Evolutionary conservation across 768 basidiomycete species (phyloP), one percentile per base, ranked within the genome.

Genomic region (Naganishia onofrii): DNA sequence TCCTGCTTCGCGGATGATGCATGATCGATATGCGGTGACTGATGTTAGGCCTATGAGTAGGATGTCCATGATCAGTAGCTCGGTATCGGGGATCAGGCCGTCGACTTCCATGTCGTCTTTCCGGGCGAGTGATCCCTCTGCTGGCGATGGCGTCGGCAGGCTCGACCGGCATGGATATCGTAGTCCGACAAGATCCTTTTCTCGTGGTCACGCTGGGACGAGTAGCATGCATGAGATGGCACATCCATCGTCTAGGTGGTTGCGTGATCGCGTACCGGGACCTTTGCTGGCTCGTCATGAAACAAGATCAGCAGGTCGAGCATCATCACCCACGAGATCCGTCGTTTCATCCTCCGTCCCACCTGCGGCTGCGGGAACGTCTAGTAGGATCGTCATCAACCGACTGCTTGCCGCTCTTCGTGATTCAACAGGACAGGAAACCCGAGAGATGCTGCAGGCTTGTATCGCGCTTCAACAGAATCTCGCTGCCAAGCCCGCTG

Each of bases 311-410:
- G 26, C 60, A 10, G 60, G 60, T 8, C 26, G 60, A 29, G 28
- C n/a, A 44, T 63, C 60, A 12, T 34, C 60, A 12, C 19, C 48
- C 21, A 44, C 60, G 3, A 63, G 46, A 28, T 63, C 60, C 8
- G 42, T n/a, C 10, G 21, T 44, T 26, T 63, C 60, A 19, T 63
- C 60, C 17, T 23, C 15, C 3, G 15, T 63, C 38, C 23, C 26
- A 10, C 60, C 36, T 17, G 68, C 42, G 2, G 68, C 36, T 17
- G 68, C 42, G 2, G 68, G 68, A 19, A 69, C 68, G 19, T 56
- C 68, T n/a, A 69, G 68, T 60, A 36, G 68, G 19, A 55, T 69
- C n/a, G 56, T 51, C 5, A 69, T 69, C 56, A 57, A 55, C n/a
- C 38, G 68, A 8, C 68, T 69, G 19, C 44, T 69, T 9, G 68